Conservation (phyloP, 257 asterid genomes). For the Mitragyna speciosa region DNA sequence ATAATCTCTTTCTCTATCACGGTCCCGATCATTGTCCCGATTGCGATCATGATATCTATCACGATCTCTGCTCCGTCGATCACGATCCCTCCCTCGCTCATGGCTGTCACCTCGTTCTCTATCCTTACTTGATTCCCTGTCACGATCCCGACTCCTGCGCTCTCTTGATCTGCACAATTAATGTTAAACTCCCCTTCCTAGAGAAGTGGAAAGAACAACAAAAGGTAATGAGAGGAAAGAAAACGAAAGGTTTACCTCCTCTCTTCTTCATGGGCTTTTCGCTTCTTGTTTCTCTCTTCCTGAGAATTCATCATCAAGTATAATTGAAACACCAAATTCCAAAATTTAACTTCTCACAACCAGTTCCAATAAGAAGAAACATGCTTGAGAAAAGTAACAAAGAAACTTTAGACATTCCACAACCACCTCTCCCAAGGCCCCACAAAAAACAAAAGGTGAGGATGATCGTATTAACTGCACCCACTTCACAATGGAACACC, state of each 20-base stretch:
- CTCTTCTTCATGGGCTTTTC: constrained; percentile 78
- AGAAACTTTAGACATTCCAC: background rate
- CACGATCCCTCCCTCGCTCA: constrained; percentile 63
- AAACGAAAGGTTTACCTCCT: constrained; percentile 44
- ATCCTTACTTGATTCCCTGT: constrained; percentile 55
- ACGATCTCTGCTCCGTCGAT: constrained; percentile 61
- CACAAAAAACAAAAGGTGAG: background rate
- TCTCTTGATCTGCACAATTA: constrained; percentile 61
- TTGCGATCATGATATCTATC: constrained; percentile 34
- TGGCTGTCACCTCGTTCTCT: constrained; percentile 62
- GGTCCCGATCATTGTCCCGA: constrained; percentile 53
- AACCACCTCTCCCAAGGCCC: background rate
- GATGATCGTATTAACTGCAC: background rate
- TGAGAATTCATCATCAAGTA: constrained; percentile 39
- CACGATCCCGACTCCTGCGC: constrained; percentile 61
- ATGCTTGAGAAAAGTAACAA: background rate
- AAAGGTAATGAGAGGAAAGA: background rate
- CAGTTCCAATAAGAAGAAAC: background rate
- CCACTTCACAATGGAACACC: background rate
- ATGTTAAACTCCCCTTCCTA: constrained; percentile 2
- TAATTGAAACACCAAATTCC: constrained; percentile 19
- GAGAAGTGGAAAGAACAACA: background rate
- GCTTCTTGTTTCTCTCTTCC: constrained; percentile 84
- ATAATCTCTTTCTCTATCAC: constrained; percentile 64
- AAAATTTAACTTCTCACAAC: constrained; percentile 2